These are phyloP conservation scores for Byssoonygena ceratinophila DNA, from an alignment of 2,329 filamentous ascomycete genomes.

Conservation along the genomic window DNA sequence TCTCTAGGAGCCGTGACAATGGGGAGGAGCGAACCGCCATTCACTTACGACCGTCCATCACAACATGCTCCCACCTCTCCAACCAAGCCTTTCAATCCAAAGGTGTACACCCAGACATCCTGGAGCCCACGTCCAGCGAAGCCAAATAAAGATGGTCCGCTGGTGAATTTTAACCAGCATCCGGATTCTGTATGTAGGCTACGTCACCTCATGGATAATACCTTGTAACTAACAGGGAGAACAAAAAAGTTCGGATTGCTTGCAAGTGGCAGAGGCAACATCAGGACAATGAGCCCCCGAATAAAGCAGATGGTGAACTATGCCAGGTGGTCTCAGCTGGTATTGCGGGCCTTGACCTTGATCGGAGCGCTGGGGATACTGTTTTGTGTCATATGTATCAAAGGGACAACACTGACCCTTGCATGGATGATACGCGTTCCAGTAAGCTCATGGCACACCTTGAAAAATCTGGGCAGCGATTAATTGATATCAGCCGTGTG, in stretches of 20 bases:
- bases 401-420: constrained; percentile 51
- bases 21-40: constrained; percentile 54
- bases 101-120: constrained; percentile 70
- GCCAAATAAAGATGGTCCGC: constrained; percentile 60
- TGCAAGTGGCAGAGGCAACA: constrained; percentile 50
- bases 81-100: constrained; percentile 65
- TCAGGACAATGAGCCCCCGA: constrained; percentile 55
- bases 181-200: constrained; percentile 57
- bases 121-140: constrained; percentile 52
- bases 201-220: not conserved
- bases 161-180: constrained; percentile 74
- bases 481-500: constrained; percentile 50
- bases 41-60: constrained; percentile 56
- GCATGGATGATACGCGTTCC: constrained; percentile 68
- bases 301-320: constrained; percentile 63
- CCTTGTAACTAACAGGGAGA: not conserved
- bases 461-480: not conserved
- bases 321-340: constrained; percentile 58
- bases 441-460: constrained; percentile 42
- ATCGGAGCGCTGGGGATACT: constrained; percentile 61
- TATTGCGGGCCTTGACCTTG: constrained; percentile 56
- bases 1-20: constrained; percentile 24
- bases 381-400: constrained; percentile 66
- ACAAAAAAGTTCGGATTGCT: constrained; percentile 41
- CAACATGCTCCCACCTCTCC: constrained; percentile 44